Evolutionary conservation across 768 basidiomycete genomes (phyloP), one percentile per base, ranked within the genome.

Genomic region (Phlegmacium glaucopus): DNA sequence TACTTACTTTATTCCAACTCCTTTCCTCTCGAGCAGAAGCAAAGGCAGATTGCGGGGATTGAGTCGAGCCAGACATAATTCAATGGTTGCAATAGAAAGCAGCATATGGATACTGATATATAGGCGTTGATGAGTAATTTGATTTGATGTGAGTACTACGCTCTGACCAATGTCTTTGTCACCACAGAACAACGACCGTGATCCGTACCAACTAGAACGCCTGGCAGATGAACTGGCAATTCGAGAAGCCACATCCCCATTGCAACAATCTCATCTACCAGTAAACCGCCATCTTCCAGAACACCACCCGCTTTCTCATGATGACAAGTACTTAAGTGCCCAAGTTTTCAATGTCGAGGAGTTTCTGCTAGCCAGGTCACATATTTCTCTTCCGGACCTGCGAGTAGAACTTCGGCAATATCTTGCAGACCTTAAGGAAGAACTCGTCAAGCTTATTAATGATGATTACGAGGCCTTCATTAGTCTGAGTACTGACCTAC

Each of bases 391-490:
- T 15, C 84, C 87, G 26, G 95, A 97, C 64, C 74, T 97, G 27
- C 85, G 94, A 44, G 67, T 80, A 4, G 94, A 99, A 62, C 73
- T 99, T 16, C 79, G 93, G 27, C 83, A 91, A 44, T 97, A 97
- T 63, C 74, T 92, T 50, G 79, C 81, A 0, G 71, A 76, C 9
- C 69, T 99, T 53, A 93, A 95, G 65, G 91, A 94, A 63, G 95
- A 96, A 63, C 78, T 99, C 29, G 93, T 98, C 26, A 84, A 84
- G 59, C 82, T 98, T 59, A 96, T 98, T 63, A 98, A 99, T 66
- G 87, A 93, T 57, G 96, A 98, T 68, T 99, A 98, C 60, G 94
- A 94, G 64, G 94, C 94, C 11, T 99, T 98, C 63, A 95, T 98
- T 59, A 92, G 90, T 56, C 74, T 99, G 26, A 94, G 94, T 53